Conservation (phyloP, 106 monocot genomes). For the Allium fistulosum region DNA sequence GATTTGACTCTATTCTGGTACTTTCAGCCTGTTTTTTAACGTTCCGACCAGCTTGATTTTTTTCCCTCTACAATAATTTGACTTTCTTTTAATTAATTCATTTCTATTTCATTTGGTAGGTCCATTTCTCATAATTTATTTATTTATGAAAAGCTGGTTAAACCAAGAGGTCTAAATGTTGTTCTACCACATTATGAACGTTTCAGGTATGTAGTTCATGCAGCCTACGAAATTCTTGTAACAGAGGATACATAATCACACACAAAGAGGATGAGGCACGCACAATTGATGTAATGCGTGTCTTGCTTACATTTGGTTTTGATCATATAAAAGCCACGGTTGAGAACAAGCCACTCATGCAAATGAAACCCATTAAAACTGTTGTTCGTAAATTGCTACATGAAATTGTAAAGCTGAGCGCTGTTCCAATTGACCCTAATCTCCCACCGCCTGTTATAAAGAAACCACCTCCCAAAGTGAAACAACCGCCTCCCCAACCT, state of each 20-base stretch:
- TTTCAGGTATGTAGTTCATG: slow-evolving; percentile 97
- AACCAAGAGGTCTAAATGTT: slow-evolving; percentile 3
- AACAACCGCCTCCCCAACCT: slow-evolving; percentile 86
- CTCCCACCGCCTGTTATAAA: slow-evolving; percentile 80
- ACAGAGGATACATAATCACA: slow-evolving; percentile 77
- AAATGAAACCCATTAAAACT: slow-evolving; percentile 74
- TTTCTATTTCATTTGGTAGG: neutral
- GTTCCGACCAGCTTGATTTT: too few relatives aligned
- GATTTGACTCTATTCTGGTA: neutral
- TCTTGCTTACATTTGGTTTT: slow-evolving; percentile 81
- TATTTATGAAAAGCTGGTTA: neutral
- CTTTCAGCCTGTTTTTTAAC: too few relatives aligned
- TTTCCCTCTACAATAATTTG: too few relatives aligned
- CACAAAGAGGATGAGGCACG: slow-evolving; percentile 93
- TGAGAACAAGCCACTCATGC: slow-evolving; percentile 69
- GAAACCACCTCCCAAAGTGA: slow-evolving; percentile 79
- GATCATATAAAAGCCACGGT: slow-evolving; percentile 71
- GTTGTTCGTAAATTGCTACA: slow-evolving; percentile 79
- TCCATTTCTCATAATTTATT: neutral
- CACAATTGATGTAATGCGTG: slow-evolving; percentile 88
- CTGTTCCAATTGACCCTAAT: slow-evolving; percentile 91
- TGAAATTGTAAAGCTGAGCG: slow-evolving; percentile 77
- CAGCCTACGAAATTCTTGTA: slow-evolving; percentile 70
- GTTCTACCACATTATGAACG: neutral
- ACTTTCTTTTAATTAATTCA: neutral